Evolutionary conservation across 2,329 filamentous ascomycete genomes (phyloP).

Genomic region (Fusarium pseudograminearum): DNA sequence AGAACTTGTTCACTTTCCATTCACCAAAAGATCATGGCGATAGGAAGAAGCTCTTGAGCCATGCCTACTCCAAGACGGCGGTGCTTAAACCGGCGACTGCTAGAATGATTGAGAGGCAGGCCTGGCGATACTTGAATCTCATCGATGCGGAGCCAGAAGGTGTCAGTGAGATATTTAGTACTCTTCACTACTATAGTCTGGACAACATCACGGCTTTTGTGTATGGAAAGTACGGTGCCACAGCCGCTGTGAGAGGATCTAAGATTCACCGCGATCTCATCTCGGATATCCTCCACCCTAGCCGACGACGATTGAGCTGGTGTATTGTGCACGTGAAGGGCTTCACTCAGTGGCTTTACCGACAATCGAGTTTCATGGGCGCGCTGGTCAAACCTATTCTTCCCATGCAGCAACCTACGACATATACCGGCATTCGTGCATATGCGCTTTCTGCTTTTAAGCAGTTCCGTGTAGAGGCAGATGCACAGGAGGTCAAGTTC

Average conservation of each 20-base stretch:
- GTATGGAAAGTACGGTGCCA: conserved; percentile 33
- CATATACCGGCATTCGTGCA: conserved; percentile 31
- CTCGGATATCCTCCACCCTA: conserved; percentile 35
- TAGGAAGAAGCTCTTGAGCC: conserved; percentile 64
- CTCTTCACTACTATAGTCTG: conserved; percentile 34
- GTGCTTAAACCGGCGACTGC: conserved; percentile 47
- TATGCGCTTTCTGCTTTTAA: conserved; percentile 30
- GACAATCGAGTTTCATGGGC: conserved; percentile 1
- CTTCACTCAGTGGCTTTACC: conserved; percentile 35
- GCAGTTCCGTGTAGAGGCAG: conserved; percentile 15
- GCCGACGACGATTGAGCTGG: conserved; percentile 34
- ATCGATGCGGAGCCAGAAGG: conserved; percentile 17
- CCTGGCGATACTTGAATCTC: conserved; percentile 25
- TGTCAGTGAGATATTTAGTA: conserved; percentile 36
- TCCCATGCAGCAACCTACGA: conserved; percentile 39
- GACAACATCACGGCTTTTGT: conserved; percentile 36
- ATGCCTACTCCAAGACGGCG: conserved; percentile 64
- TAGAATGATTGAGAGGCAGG: conserved; percentile 37
- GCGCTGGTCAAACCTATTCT: conserved; percentile 18
- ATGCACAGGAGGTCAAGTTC: not conserved
- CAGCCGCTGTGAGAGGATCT: conserved; percentile 27
- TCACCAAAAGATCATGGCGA: conserved; percentile 58
- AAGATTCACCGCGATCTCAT: conserved; percentile 22
- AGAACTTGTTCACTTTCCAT: conserved; percentile 65
- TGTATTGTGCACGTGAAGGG: conserved; percentile 23